Evolutionary conservation across 139 green algal species (phyloP), one percentile per base, ranked within the genome.

Genomic region (Chlorella sp.): DNA sequence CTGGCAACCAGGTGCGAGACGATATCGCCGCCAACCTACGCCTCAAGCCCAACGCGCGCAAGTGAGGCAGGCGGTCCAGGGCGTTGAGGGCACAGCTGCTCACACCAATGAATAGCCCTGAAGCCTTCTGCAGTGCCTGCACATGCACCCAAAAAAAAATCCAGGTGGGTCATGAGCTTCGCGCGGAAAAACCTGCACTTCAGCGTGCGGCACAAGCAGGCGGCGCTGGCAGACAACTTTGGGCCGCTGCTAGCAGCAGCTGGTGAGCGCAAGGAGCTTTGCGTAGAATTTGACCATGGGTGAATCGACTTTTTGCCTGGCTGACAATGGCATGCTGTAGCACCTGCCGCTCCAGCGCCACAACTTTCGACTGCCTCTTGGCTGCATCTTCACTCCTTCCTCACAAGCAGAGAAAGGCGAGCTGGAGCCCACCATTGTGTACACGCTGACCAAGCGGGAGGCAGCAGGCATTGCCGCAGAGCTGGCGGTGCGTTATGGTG

Each of bases 101-200:
- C n/a, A n/a, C 58, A 30, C 58, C 16, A 30, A 17, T 69, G 62
- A 30, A 19, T 30, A 38, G 62, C 58, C 9, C 58, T 5, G 17
- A 17, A n/a, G 58, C 28, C 11, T 38, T 30, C 28, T 44, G 20
- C 43, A 46, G n/a, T 34, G 34, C 34, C 67, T 74, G 13, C 26
- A 8, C 67, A 32, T 64, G 17, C 40, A 30, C 40, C 24, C 11
- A n/a, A n/a, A n/a, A n/a, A n/a, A n/a, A n/a, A n/a, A n/a, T 44
- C 26, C 80, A 85, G 82, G 44, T 85, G 75, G 73, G 83, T 94
- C 36, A 87, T 90, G 87, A 84, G 84, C 26, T 95, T 95, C 58
- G 87, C 94, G 85, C 90, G 92, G 4, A 70, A 69, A 77, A 95
- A 95, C 90, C 85, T 95, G 62, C 83, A 89, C 73, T 87, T 94